phyloP scores from a whole-genome alignment of 129 eudicot genomes.

The Deinandra increscens region DNA sequence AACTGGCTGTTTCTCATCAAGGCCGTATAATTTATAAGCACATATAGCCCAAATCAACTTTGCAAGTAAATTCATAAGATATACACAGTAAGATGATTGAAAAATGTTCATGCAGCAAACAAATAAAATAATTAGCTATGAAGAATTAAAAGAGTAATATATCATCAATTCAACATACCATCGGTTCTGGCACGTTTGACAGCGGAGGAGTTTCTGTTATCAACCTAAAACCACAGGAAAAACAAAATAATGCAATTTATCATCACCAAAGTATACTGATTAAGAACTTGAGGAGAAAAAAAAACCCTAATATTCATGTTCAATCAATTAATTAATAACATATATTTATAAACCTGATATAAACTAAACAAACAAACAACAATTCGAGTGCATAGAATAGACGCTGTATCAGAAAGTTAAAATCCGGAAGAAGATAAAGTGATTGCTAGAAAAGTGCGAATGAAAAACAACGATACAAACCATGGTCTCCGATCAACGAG shows the following conservation, averaged over 20 bases:
- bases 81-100: background rate
- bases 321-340: too few species aligned
- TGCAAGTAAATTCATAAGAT: background rate
- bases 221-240: conserved; percentile 47
- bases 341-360: background rate
- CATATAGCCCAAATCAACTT: conserved; percentile 6
- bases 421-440: background rate
- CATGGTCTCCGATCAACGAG: background rate
- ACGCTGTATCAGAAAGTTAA: background rate
- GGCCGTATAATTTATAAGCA: background rate
- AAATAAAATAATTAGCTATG: background rate
- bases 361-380: background rate
- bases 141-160: background rate
- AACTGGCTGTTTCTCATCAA: background rate
- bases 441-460: background rate
- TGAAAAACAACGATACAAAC: background rate
- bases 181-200: conserved; percentile 92
- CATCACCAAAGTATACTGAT: background rate
- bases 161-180: conserved; percentile 44
- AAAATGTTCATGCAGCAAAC: background rate
- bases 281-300: background rate
- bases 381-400: background rate
- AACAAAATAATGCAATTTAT: background rate
- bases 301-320: conserved; percentile 21
- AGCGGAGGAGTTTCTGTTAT: conserved; percentile 77